Evolutionary conservation across 75 land plant genomes (phyloP).

Genomic region (Chamaecyparis obtusa): DNA sequence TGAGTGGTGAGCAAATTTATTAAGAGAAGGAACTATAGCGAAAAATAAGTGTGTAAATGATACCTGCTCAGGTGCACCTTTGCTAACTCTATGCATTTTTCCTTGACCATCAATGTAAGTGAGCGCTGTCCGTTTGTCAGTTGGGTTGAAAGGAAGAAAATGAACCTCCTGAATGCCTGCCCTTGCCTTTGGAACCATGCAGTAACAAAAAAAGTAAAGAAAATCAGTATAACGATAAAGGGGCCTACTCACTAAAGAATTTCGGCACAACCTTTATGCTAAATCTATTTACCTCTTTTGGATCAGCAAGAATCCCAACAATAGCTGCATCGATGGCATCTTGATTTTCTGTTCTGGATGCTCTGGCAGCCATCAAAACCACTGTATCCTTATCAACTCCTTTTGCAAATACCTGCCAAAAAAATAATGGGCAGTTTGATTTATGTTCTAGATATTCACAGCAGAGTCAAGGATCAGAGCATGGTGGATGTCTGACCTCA

Average conservation of each 20-base stretch:
- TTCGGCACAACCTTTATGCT: background rate
- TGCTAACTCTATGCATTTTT: conserved; percentile 56
- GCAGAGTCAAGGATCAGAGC: background rate
- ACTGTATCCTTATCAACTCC: conserved; percentile 64
- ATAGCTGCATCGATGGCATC: conserved; percentile 91
- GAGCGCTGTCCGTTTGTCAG: conserved; percentile 56
- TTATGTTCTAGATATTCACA: background rate
- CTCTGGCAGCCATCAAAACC: conserved; percentile 75
- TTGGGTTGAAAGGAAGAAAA: conserved; percentile 54
- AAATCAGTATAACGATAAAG: background rate
- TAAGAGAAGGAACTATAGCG: background rate
- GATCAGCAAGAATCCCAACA: conserved; percentile 76
- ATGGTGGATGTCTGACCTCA: conserved; percentile 37
- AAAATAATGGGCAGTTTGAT: conserved; percentile 3
- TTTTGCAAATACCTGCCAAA: conserved; percentile 53
- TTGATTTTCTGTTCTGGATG: conserved; percentile 84
- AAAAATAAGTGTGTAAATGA: background rate
- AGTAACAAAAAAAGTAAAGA: conserved; percentile 1
- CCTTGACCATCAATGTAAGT: conserved; percentile 44
- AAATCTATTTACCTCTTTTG: conserved; percentile 62
- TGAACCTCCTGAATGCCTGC: conserved; percentile 50
- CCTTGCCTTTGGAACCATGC: conserved; percentile 29
- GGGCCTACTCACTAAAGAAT: background rate
- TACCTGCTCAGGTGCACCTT: conserved; percentile 69
- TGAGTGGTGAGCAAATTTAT: background rate